Evolutionary conservation across 2,329 filamentous ascomycete genomes (phyloP), one percentile per base, ranked within the genome.

Genomic region (Dactylonectria estremocensis): DNA sequence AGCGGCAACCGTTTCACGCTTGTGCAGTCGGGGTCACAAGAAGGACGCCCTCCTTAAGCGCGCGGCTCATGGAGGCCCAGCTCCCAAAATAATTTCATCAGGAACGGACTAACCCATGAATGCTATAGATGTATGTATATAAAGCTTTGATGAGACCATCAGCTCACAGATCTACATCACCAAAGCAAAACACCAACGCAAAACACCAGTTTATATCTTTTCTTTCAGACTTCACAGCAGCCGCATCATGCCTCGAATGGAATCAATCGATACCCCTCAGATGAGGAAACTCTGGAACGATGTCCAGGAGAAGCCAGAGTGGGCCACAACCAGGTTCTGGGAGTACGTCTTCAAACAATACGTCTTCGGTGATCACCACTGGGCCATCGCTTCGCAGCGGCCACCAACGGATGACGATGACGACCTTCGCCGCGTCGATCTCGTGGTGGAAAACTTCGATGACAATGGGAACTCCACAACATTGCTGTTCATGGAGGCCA

Each of bases 321-420:
- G 37, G 40, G 60, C 50, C 8, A 56, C 40, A 55, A 56, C 50
- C 13, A 55, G 31, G 16, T 55, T 63, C 22, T 63, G 40, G 50
- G 37, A 63, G 40, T 56, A 56, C n/a, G 7, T 63, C 50, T 56
- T 63, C 40, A 56, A 63, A 54, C 40, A 63, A 31, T n/a, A 31
- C 37, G 35, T 62, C 28, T 62, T 62, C 35, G 35, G 20, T 28
- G 35, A 35, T 40, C n/a, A 22, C 10, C 13, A 62, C 14, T 62
- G 37, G 49, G 49, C 37, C 16, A 49, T 62, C 11, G n/a, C 49
- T 14, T 62, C 49, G 9, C 49, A 62, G 20, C 49, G 55, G 37
- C 59, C 49, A 54, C 59, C 49, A 45, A 62, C 49, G 13, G n/a
- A 62, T 54, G 35, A 55, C 14, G 33, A 53, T 14, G 22, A 24